phyloP scores from a whole-genome alignment of 805 yeast species.

The Candida manassasensis region DNA sequence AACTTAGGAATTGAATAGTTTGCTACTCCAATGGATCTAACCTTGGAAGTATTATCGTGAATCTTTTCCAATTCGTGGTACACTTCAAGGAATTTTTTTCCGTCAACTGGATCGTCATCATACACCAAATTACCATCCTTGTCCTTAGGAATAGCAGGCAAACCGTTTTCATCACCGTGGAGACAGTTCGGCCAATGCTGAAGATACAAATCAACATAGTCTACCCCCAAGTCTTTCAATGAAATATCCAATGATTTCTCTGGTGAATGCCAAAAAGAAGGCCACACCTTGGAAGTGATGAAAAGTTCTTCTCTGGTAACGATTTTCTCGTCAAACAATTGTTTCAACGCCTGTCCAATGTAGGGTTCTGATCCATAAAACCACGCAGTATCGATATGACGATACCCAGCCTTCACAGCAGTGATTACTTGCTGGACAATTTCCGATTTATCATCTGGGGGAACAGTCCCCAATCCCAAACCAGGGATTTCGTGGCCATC shows the following conservation, averaged over 20 bases:
- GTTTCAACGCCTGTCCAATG: slow-evolving; percentile 44
- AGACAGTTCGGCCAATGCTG: slow-evolving; percentile 50
- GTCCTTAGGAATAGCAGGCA: slow-evolving; percentile 33
- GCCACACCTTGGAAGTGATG: slow-evolving; percentile 41
- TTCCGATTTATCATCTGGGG: slow-evolving; percentile 25
- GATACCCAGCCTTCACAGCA: slow-evolving; percentile 42
- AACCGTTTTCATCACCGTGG: slow-evolving; percentile 36
- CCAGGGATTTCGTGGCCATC: slow-evolving; percentile 62
- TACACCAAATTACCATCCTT: slow-evolving; percentile 28
- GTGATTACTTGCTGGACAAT: slow-evolving; percentile 31
- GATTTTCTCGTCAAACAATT: slow-evolving; percentile 43
- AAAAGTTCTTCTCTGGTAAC: slow-evolving; percentile 44
- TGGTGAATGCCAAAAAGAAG: slow-evolving; percentile 37
- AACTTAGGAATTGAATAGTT: slow-evolving; percentile 28
- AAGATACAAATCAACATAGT: slow-evolving; percentile 42
- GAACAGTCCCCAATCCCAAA: slow-evolving; percentile 56
- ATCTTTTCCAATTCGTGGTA: slow-evolving; percentile 28
- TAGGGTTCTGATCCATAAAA: slow-evolving; percentile 40
- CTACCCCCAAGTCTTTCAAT: slow-evolving; percentile 35
- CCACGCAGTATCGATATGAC: slow-evolving; percentile 53
- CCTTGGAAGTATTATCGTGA: slow-evolving; percentile 24
- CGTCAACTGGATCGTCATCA: slow-evolving; percentile 32
- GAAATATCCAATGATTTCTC: slow-evolving; percentile 39
- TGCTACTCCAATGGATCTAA: slow-evolving; percentile 33
- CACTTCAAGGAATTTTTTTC: slow-evolving; percentile 26